These are phyloP conservation scores for Vitis hybrid DNA, from an alignment of 177 flowering plant species.

Conservation along the genomic window DNA sequence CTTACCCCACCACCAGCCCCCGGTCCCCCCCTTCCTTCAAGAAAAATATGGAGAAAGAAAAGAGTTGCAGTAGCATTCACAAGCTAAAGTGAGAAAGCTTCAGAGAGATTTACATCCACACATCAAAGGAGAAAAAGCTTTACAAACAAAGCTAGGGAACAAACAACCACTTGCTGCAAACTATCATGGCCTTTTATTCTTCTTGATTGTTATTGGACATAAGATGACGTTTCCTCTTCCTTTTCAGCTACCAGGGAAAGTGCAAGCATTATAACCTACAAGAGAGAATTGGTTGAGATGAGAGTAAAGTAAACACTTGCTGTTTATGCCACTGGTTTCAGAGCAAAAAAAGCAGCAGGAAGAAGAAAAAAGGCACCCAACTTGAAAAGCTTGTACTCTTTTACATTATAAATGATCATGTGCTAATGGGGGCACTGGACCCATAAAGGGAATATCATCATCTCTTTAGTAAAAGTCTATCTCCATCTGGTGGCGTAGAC, in stretches of 20 bases:
- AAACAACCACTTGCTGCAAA: neutral
- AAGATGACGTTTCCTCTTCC: neutral
- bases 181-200: neutral
- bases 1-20: too few species aligned
- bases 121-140: neutral
- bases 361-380: too few species aligned
- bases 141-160: neutral
- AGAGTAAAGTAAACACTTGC: neutral
- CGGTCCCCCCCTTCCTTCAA: too few species aligned
- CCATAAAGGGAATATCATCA: neutral
- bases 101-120: too few species aligned
- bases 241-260: conserved; percentile 45
- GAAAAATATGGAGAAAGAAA: too few species aligned
- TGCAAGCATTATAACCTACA: conserved; percentile 52
- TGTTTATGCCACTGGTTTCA: neutral
- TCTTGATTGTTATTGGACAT: conserved; percentile 11
- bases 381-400: neutral
- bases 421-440: neutral
- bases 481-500: neutral
- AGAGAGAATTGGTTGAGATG: neutral
- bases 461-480: neutral
- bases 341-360: neutral
- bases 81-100: too few species aligned
- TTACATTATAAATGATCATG: neutral
- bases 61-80: too few species aligned